These are phyloP conservation scores for Aspergillus heteromorphus DNA, from an alignment of 495 filamentous ascomycete species.

Conservation along the genomic window DNA sequence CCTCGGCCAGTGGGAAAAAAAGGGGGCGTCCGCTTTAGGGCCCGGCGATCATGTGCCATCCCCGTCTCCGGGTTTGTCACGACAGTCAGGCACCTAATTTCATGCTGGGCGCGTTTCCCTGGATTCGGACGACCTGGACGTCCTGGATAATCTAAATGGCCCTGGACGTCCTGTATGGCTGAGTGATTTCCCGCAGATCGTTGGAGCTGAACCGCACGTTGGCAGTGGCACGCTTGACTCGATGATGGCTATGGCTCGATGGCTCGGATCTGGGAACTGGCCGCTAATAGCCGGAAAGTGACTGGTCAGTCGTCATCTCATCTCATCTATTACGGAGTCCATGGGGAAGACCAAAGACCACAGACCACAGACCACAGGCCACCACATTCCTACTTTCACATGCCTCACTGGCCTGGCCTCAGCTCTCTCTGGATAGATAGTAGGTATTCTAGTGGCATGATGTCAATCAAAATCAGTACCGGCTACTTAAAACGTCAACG, in stretches of 20 bases:
- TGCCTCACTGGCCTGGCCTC: not conserved
- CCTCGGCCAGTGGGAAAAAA: conserved; percentile 18
- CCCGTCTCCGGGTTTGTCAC: not conserved
- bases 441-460: not conserved
- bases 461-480: too few relatives aligned
- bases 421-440: not conserved
- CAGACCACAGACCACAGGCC: not conserved
- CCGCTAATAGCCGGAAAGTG: not conserved
- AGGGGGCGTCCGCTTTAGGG: conserved; percentile 21
- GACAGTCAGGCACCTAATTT: not conserved
- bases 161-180: too few relatives aligned
- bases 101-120: not conserved
- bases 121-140: not conserved
- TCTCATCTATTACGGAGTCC: too few relatives aligned
- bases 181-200: not conserved
- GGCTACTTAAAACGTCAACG: too few relatives aligned
- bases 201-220: not conserved
- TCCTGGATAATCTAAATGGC: not conserved
- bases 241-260: not conserved
- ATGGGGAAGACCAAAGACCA: not conserved
- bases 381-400: not conserved
- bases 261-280: not conserved
- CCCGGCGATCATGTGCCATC: conserved; percentile 12
- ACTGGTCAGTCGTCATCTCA: not conserved
- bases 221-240: not conserved